phyloP scores from a whole-genome alignment of 768 basidiomycete species.

The Xerocomellus intermedius region DNA sequence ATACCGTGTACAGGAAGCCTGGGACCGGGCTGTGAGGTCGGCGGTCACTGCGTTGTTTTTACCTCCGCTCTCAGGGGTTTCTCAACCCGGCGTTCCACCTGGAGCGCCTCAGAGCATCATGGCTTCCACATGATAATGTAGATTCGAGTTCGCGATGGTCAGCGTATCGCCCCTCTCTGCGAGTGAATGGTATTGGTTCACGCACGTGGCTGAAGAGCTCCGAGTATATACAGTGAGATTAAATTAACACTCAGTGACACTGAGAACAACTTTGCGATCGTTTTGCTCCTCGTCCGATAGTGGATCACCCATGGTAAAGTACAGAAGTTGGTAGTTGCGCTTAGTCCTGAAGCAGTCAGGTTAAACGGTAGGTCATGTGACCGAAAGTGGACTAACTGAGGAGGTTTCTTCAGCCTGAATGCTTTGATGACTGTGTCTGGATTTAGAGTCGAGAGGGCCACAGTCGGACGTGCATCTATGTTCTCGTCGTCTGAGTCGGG shows the following conservation, averaged over 20 bases:
- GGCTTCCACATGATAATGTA: conserved; percentile 35
- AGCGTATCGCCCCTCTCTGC: background rate
- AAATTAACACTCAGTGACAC: conserved; percentile 37
- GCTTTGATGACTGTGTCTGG: conserved; percentile 38
- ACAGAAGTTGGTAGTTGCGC: conserved; percentile 77
- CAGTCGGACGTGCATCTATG: background rate
- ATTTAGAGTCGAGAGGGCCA: conserved; percentile 20
- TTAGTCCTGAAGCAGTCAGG: conserved; percentile 23
- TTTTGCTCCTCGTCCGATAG: conserved; percentile 53
- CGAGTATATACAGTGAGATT: background rate
- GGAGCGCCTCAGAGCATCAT: conserved; percentile 42
- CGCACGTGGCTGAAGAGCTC: background rate
- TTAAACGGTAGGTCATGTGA: background rate
- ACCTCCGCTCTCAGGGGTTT: conserved; percentile 42
- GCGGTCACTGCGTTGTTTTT: conserved; percentile 75
- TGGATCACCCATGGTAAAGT: conserved; percentile 70
- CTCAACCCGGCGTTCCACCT: conserved; percentile 4
- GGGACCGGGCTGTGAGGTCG: conserved; percentile 75
- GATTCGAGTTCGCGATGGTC: background rate
- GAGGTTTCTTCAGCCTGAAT: conserved; percentile 47
- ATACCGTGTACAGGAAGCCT: conserved; percentile 78
- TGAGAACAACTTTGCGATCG: conserved; percentile 51
- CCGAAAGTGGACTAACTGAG: conserved; percentile 37
- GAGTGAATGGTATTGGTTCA: background rate
- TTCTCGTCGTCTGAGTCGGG: conserved; percentile 16